A percentile compares a stretch with the other conserved stretches of the same genome.
Evolutionary conservation across 2,329 filamentous ascomycete species (phyloP).

Genomic region (Lithohypha guttulata): DNA sequence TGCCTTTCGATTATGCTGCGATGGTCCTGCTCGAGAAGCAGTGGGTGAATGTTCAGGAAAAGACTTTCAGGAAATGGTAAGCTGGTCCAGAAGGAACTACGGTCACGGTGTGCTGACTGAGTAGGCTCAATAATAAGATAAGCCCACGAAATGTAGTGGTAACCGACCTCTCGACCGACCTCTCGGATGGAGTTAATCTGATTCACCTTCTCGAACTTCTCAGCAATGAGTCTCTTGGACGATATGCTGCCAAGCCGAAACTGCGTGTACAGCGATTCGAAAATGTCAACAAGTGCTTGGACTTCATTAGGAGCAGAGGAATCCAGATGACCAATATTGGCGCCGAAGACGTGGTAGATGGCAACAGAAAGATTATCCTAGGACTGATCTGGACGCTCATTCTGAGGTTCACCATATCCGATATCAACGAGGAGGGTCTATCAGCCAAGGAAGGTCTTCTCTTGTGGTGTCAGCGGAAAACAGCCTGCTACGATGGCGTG

Average conservation of each 20-base stretch:
- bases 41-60: conserved; percentile 77
- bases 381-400: conserved; percentile 98
- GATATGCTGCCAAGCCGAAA: conserved; percentile 93
- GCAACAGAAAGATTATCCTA: conserved; percentile 93
- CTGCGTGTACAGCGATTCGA: conserved; percentile 94
- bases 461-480: conserved; percentile 97
- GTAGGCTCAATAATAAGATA: conserved; percentile 91
- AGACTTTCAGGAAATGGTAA: conserved; percentile 98
- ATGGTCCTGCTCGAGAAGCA: conserved; percentile 48
- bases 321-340: conserved; percentile 99
- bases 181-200: conserved; percentile 88
- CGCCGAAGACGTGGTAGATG: conserved; percentile 95
- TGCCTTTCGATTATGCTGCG: conserved; percentile 20
- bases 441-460: conserved; percentile 92
- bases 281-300: conserved; percentile 90
- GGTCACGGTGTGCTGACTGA: conserved; percentile 10
- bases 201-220: conserved; percentile 97
- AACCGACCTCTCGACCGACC: conserved; percentile 75
- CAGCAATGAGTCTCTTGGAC: conserved; percentile 83
- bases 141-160: conserved; percentile 67
- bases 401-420: conserved; percentile 93
- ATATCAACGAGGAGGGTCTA: conserved; percentile 96
- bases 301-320: conserved; percentile 80
- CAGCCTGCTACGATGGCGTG: conserved; percentile 94
- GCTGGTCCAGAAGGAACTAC: conserved; percentile 9